These are phyloP conservation scores for Zalaria obscura DNA, from an alignment of 2,329 filamentous ascomycete genomes.

Conservation along the genomic window DNA sequence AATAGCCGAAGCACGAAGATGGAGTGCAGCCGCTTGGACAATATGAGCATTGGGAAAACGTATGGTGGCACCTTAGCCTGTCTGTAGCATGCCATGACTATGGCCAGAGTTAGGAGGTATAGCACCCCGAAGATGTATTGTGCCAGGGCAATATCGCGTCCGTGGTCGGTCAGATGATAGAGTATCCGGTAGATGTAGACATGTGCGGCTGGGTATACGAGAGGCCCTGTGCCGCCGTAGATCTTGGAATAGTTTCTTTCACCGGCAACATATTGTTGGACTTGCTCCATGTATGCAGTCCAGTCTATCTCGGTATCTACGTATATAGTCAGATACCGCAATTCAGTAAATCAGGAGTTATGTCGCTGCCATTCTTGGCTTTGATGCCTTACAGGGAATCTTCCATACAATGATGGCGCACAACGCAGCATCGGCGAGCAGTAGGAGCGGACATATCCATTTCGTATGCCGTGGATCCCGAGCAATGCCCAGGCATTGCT, in stretches of 20 bases:
- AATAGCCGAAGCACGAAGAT: slow-evolving; percentile 87
- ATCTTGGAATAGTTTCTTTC: slow-evolving; percentile 83
- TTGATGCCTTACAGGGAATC: slow-evolving; percentile 51
- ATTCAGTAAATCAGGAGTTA: not conserved
- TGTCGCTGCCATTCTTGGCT: too few species aligned
- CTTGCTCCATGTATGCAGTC: slow-evolving; percentile 92
- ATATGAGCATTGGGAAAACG: slow-evolving; percentile 67
- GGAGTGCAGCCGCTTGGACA: slow-evolving; percentile 87
- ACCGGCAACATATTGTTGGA: slow-evolving; percentile 63
- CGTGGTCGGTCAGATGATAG: slow-evolving; percentile 63
- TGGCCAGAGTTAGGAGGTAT: slow-evolving; percentile 59
- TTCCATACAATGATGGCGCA: slow-evolving; percentile 65
- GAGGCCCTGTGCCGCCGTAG: slow-evolving; percentile 74
- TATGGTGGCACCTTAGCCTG: slow-evolving; percentile 61
- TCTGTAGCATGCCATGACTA: slow-evolving; percentile 75
- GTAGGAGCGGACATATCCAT: slow-evolving; percentile 53
- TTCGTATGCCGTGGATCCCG: slow-evolving; percentile 40
- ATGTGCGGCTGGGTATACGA: slow-evolving; percentile 90
- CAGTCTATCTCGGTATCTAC: slow-evolving; percentile 96
- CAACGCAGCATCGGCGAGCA: slow-evolving; percentile 56
- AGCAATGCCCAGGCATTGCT: slow-evolving; percentile 24
- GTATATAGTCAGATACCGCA: slow-evolving; percentile 1
- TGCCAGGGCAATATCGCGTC: slow-evolving; percentile 62
- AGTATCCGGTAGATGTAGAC: slow-evolving; percentile 79
- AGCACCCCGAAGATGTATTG: slow-evolving; percentile 70